Evolutionary conservation across 495 filamentous ascomycete genomes (phyloP).

Genomic region (Talaromyces wortmannii): DNA sequence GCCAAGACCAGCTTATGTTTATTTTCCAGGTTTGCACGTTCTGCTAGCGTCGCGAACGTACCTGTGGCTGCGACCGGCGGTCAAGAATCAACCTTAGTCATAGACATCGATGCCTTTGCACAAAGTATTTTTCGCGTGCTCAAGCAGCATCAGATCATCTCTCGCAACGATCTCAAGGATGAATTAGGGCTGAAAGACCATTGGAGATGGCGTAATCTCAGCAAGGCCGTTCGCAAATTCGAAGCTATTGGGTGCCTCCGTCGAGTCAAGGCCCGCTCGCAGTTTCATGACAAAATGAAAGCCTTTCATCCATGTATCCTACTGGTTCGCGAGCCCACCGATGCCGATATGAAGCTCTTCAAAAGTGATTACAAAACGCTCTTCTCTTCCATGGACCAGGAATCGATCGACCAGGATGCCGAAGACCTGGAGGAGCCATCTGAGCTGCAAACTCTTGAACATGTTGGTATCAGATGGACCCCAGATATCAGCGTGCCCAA

Average conservation of each 20-base stretch:
- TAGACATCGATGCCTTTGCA: slow-evolving; percentile 38
- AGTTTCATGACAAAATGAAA: slow-evolving; percentile 23
- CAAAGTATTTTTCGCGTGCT: slow-evolving; percentile 40
- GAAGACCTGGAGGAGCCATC: slow-evolving; percentile 27
- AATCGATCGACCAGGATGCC: slow-evolving; percentile 10
- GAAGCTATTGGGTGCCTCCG: slow-evolving; percentile 62
- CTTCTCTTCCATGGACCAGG: slow-evolving; percentile 26
- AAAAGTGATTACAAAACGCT: slow-evolving; percentile 27
- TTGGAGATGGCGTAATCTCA: slow-evolving; percentile 61
- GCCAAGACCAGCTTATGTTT: slow-evolving; percentile 62
- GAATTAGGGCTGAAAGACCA: slow-evolving; percentile 51
- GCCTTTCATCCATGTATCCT: slow-evolving; percentile 55
- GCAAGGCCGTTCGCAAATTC: slow-evolving; percentile 61
- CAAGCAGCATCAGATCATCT: slow-evolving; percentile 36
- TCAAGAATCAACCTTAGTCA: slow-evolving; percentile 11
- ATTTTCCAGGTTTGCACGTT: slow-evolving; percentile 47
- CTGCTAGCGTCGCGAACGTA: slow-evolving; percentile 18
- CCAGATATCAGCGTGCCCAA: slow-evolving; percentile 45
- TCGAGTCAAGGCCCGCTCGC: slow-evolving; percentile 56
- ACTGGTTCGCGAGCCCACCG: slow-evolving; percentile 65
- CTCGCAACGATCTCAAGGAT: slow-evolving; percentile 54
- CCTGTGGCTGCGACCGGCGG: slow-evolving; percentile 6
- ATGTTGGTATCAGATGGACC: slow-evolving; percentile 35
- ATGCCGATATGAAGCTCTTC: slow-evolving; percentile 56
- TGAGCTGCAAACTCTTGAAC: slow-evolving; percentile 26